phyloP scores from a whole-genome alignment of 495 filamentous ascomycete genomes.

The Penicillium angulare region DNA sequence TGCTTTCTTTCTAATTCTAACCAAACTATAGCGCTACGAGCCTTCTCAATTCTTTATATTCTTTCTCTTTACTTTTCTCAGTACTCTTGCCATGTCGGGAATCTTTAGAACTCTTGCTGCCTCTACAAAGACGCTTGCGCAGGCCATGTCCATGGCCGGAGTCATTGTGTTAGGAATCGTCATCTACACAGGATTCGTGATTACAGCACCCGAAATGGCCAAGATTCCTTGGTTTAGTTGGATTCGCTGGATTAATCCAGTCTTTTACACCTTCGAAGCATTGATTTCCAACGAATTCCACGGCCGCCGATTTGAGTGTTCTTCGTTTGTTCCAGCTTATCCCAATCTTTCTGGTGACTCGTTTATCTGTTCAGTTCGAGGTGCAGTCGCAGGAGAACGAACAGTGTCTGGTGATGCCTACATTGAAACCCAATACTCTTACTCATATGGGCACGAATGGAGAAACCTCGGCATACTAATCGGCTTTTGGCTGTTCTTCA shows the following conservation, averaged over 20 bases:
- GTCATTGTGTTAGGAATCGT: slow-evolving; percentile 45
- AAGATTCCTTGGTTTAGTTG: slow-evolving; percentile 49
- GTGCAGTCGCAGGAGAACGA: slow-evolving; percentile 51
- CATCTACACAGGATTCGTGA: slow-evolving; percentile 49
- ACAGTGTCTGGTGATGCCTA: slow-evolving; percentile 54
- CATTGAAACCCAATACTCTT: slow-evolving; percentile 53
- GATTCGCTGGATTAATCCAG: slow-evolving; percentile 48
- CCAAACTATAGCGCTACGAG: slow-evolving; percentile 29
- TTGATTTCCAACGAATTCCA: slow-evolving; percentile 59
- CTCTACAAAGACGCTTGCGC: slow-evolving; percentile 44
- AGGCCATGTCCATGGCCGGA: slow-evolving; percentile 51
- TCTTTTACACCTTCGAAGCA: slow-evolving; percentile 46
- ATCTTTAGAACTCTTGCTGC: slow-evolving; percentile 50
- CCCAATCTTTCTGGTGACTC: slow-evolving; percentile 46
- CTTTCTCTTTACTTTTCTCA: slow-evolving; percentile 54
- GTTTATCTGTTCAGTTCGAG: slow-evolving; percentile 52
- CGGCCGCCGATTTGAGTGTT: slow-evolving; percentile 48
- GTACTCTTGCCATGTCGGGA: slow-evolving; percentile 56
- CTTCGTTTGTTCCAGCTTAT: slow-evolving; percentile 50
- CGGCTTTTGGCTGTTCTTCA: slow-evolving; percentile 63
- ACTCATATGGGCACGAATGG: slow-evolving; percentile 60
- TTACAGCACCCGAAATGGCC: slow-evolving; percentile 45
- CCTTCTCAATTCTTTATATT: slow-evolving; percentile 62
- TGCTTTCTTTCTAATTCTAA: slow-evolving; percentile 11
- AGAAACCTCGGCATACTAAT: slow-evolving; percentile 65